Percentiles rank a stretch among this genome's conserved stretches.
Evolutionary conservation across 2,329 filamentous ascomycete genomes (phyloP).

Genomic region (Neocatenulostroma microsporum): DNA sequence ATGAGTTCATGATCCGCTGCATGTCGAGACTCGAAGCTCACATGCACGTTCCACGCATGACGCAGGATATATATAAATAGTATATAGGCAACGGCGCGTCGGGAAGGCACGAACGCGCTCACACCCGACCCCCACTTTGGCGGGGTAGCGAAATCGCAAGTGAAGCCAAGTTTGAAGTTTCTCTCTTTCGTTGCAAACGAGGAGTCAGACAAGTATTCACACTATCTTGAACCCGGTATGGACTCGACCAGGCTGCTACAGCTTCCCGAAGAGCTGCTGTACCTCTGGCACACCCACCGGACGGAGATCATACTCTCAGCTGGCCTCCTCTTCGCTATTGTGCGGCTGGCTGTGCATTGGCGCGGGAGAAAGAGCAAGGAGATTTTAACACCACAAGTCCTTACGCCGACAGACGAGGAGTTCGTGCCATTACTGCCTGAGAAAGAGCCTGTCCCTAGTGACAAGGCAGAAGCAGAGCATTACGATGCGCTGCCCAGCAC

Average conservation of each 20-base stretch:
- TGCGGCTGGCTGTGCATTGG: conserved; percentile 22
- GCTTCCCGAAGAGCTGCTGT: conserved; percentile 23
- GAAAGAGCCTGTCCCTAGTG: conserved; percentile 5
- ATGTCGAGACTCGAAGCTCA: no score
- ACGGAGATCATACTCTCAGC: conserved; percentile 24
- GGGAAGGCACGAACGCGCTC: no score
- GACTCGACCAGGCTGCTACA: conserved; percentile 11
- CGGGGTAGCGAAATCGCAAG: no score
- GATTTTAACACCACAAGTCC: conserved; percentile 17
- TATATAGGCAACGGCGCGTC: no score
- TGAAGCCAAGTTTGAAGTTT: no score
- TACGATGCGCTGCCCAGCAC: conserved; percentile 4
- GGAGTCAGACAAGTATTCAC: not conserved
- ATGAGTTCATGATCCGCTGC: no score
- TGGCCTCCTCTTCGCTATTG: conserved; percentile 21
- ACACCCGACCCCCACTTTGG: no score
- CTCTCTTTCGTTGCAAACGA: no score
- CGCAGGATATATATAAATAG: no score
- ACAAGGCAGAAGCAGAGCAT: conserved; percentile 8
- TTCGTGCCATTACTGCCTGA: not conserved
- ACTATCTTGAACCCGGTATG: conserved; percentile 11
- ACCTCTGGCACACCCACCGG: conserved; percentile 27
- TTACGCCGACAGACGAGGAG: conserved; percentile 18
- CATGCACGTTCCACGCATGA: no score
- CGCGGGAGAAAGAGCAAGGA: conserved; percentile 16